Percentiles rank a stretch among this genome's conserved stretches.
Conservation (phyloP, 192 early-diverging fungal species). For the Coemansia sp. region DNA sequence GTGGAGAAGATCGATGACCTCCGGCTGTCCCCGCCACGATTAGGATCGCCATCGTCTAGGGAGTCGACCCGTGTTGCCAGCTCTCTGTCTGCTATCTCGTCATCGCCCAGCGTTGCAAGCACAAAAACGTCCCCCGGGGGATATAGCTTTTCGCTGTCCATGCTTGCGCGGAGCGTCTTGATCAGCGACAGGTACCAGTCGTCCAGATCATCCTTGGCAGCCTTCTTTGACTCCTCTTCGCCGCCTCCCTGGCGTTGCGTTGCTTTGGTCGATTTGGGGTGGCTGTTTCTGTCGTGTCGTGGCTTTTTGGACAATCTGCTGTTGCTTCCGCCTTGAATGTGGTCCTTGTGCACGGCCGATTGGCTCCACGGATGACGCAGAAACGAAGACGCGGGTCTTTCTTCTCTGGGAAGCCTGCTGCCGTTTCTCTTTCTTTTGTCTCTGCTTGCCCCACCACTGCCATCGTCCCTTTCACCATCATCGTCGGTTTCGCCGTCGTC, state of each 20-base stretch:
- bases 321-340: not conserved
- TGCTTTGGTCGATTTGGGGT: not conserved
- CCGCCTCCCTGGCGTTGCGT: not conserved
- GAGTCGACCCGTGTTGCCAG: conserved; percentile 15
- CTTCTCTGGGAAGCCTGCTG: no score
- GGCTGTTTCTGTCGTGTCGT: not conserved
- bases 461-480: not conserved
- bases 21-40: not conserved
- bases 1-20: not conserved
- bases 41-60: not conserved
- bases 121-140: conserved; percentile 74
- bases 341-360: conserved; percentile 16
- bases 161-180: conserved; percentile 79
- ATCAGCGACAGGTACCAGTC: conserved; percentile 84
- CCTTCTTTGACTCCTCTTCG: conserved; percentile 2
- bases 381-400: no score
- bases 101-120: conserved; percentile 46
- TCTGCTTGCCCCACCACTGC: conserved; percentile 2
- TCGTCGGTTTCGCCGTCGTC: conserved; percentile 9
- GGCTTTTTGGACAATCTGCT: not conserved
- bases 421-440: not conserved
- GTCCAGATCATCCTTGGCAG: conserved; percentile 31
- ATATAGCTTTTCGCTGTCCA: conserved; percentile 83
- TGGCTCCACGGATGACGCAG: conserved; percentile 12
- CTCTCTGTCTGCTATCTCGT: conserved; percentile 38